Base-by-base conservation (phyloP, 106 monocot genomes). In the Apostasia ramifera region DNA sequence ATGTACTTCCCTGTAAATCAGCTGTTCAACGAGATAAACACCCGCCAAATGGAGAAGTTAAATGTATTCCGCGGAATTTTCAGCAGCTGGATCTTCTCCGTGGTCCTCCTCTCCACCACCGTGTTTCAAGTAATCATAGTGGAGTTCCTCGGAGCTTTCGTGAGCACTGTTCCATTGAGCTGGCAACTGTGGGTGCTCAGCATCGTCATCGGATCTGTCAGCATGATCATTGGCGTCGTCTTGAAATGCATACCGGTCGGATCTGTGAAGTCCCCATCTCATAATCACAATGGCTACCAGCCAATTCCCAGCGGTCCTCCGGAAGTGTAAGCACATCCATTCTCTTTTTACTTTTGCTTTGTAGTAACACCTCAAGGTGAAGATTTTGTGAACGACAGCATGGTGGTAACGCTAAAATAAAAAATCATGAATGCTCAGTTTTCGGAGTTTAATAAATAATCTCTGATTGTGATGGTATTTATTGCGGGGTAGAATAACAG, bases 11-110 rank as follows among this genome's bases (percentile, higher is more conserved):
- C 46, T 57, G 13, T 9, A 26, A 26, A 54, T 15, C 78, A 97
- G 92, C 74, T 97, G 6, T 97, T 97, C 81, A 97, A 97, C 59
- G 97, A 97, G 67, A 81, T 97, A 66, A 97, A 92, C 59, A 97
- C 92, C 75, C 70, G 86, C 15, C 85, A 97, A 9, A 92, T 97
- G 88, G 92, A 89, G 66, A 97, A 87, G 70, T 77, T 97, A 6
- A 87, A 97, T 55, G 76, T 92, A 47, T 84, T 95, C 55, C 53
- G 71, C 41, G 95, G 95, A 49, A 82, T 95, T 41, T 85, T 95
- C 38, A 74, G 66, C 52, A 89, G 79, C 75, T 85, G 92, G 92
- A 73, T 97, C 48, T 92, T 97, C 72, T 52, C 61, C 46, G 85
- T 70, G 0, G 78, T 97, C 2, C 15, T 92, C 9, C 41, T 66